A percentile compares a stretch with the other conserved stretches of the same genome.
Evolutionary conservation across 179 eudicot species (phyloP).

Genomic region (Vitellaria paradoxa): DNA sequence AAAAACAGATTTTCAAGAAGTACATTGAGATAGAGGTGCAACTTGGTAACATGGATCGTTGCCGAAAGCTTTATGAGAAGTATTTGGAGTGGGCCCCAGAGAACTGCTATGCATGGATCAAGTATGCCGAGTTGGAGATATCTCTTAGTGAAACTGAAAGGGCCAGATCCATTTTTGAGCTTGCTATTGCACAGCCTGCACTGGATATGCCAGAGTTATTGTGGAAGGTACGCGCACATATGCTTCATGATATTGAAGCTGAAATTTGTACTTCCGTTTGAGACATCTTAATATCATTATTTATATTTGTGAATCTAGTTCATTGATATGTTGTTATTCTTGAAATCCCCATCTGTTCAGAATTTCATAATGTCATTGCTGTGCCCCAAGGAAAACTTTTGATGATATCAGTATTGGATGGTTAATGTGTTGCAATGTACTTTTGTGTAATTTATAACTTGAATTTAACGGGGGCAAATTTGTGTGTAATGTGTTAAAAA

Average conservation of each 20-base stretch:
- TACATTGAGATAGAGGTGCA: slow-evolving; percentile 84
- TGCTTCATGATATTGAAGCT: background rate
- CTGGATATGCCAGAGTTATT: slow-evolving; percentile 82
- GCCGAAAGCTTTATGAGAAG: slow-evolving; percentile 76
- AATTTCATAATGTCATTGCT: too few relatives aligned
- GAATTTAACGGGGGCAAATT: too few relatives aligned
- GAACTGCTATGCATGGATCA: slow-evolving; percentile 90
- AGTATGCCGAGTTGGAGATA: slow-evolving; percentile 78
- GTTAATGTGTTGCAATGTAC: too few relatives aligned
- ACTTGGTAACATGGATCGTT: slow-evolving; percentile 76
- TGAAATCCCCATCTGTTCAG: too few relatives aligned
- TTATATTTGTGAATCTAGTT: background rate
- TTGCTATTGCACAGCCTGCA: slow-evolving; percentile 85
- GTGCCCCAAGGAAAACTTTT: too few relatives aligned
- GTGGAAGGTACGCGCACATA: slow-evolving; percentile 62
- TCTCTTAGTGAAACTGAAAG: slow-evolving; percentile 78
- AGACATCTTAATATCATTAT: background rate
- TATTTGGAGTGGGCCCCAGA: slow-evolving; percentile 94
- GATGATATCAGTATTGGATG: too few relatives aligned
- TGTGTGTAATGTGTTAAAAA: too few relatives aligned
- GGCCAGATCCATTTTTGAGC: slow-evolving; percentile 79
- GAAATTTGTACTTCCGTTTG: background rate
- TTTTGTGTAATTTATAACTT: too few relatives aligned
- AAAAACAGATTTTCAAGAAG: slow-evolving; percentile 66
- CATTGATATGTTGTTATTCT: background rate